A percentile compares a stretch with the other conserved stretches of the same genome.
Conservation (phyloP, 371 early-diverging fungal genomes). For the Mortierella sp. region DNA sequence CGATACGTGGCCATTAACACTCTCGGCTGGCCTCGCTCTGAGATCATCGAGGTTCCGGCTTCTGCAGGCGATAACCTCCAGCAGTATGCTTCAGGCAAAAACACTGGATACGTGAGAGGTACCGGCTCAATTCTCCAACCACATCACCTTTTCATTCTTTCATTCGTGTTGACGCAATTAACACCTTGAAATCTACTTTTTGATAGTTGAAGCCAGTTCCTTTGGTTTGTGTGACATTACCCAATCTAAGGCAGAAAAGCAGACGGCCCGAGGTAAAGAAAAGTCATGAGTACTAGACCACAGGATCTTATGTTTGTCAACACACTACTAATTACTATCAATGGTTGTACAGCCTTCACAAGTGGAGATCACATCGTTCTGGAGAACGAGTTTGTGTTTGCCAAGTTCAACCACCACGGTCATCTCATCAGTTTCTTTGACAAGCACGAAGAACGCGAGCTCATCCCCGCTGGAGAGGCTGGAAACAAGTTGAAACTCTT, state of each 20-base stretch:
- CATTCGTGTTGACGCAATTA: background rate
- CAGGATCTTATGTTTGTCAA: too few species aligned
- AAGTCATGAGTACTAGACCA: too few species aligned
- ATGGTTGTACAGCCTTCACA: slow-evolving; percentile 43
- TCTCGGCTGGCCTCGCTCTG: slow-evolving; percentile 79
- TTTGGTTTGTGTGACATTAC: slow-evolving; percentile 19
- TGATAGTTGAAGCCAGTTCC: slow-evolving; percentile 22
- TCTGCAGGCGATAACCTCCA: slow-evolving; percentile 36
- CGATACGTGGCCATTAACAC: slow-evolving; percentile 82
- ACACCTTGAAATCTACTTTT: background rate
- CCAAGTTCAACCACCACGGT: slow-evolving; percentile 77
- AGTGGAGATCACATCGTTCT: slow-evolving; percentile 62
- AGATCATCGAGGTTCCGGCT: slow-evolving; percentile 73
- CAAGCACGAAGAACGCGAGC: slow-evolving; percentile 72
- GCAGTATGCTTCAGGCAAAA: slow-evolving; percentile 59
- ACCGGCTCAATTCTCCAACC: too few species aligned
- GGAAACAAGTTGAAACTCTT: slow-evolving; percentile 87
- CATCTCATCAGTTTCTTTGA: slow-evolving; percentile 75
- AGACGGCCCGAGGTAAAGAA: slow-evolving; percentile 16
- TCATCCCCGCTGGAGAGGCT: slow-evolving; percentile 67
- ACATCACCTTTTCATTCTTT: background rate
- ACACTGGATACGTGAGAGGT: slow-evolving; percentile 56
- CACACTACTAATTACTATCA: background rate
- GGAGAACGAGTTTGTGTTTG: slow-evolving; percentile 77
- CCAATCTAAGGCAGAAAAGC: slow-evolving; percentile 7